These are phyloP conservation scores for Thalia dealbata DNA, from an alignment of 176 grass and related monocot genomes.

Conservation along the genomic window DNA sequence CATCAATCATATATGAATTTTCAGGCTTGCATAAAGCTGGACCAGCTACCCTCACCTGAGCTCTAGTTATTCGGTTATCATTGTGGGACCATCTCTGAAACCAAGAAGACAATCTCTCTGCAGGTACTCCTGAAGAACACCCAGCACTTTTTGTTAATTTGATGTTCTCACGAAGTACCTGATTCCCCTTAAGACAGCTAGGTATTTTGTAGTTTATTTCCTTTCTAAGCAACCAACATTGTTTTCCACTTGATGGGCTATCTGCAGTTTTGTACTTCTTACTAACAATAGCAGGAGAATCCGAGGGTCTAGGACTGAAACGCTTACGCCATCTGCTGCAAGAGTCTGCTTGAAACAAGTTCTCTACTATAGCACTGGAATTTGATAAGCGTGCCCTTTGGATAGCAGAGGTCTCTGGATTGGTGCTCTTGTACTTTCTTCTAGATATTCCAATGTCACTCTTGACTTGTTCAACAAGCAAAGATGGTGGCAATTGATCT, in stretches of 20 bases:
- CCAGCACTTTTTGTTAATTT: conserved; percentile 8
- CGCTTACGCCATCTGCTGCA: conserved; percentile 53
- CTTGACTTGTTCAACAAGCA: conserved; percentile 9
- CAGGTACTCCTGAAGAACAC: conserved; percentile 6
- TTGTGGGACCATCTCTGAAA: conserved; percentile 41
- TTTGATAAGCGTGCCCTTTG: conserved; percentile 25
- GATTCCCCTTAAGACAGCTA: no score
- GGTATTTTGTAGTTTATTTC: neutral
- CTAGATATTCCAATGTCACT: conserved; percentile 14
- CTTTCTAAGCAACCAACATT: neutral
- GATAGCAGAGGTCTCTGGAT: neutral
- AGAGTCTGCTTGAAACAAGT: neutral
- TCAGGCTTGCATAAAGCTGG: neutral
- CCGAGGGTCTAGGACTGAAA: conserved; percentile 18
- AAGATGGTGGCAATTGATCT: conserved; percentile 7
- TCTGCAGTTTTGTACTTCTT: conserved; percentile 27
- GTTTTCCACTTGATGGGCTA: conserved; percentile 5
- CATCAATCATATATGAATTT: conserved; percentile 9
- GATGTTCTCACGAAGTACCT: neutral
- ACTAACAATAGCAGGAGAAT: conserved; percentile 18
- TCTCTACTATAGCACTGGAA: neutral
- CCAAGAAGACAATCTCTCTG: conserved; percentile 39
- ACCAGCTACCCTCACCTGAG: neutral
- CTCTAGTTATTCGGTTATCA: conserved; percentile 1
- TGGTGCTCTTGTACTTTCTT: conserved; percentile 24